Evolutionary conservation across 441 rosid species (phyloP).

Genomic region (Corymbia calophylla): DNA sequence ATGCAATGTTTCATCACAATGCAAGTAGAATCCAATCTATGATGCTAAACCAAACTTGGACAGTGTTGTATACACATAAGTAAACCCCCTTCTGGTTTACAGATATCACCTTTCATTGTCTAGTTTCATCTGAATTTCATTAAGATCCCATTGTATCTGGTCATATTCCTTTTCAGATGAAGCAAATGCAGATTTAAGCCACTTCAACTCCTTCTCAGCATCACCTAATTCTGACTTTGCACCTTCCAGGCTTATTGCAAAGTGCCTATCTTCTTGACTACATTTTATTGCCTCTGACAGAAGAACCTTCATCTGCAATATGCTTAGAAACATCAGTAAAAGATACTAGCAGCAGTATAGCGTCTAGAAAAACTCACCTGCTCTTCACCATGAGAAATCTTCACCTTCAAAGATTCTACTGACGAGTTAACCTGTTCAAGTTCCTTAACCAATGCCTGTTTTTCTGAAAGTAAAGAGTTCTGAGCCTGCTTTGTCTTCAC

Average conservation of each 20-base stretch:
- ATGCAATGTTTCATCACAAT: not conserved
- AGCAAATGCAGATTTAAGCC: conserved; percentile 68
- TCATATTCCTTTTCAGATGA: conserved; percentile 84
- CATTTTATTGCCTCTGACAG: conserved; percentile 53
- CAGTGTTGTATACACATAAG: not conserved
- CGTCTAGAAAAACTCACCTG: conserved; percentile 36
- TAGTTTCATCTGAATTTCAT: conserved; percentile 47
- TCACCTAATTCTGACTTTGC: conserved; percentile 77
- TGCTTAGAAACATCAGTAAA: not conserved
- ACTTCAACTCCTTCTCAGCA: conserved; percentile 84
- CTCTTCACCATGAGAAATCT: conserved; percentile 64
- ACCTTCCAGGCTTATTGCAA: conserved; percentile 52
- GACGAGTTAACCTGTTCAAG: conserved; percentile 64
- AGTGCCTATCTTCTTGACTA: conserved; percentile 74
- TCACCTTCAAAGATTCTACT: conserved; percentile 50
- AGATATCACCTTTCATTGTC: conserved; percentile 58
- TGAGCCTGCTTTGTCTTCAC: conserved; percentile 87
- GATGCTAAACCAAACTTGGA: not conserved
- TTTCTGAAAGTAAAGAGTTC: conserved; percentile 62
- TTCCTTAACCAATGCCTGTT: conserved; percentile 70
- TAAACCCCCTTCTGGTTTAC: not conserved
- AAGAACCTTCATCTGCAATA: conserved; percentile 69
- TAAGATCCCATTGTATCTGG: conserved; percentile 53
- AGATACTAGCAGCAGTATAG: not conserved
- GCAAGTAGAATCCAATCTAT: not conserved